Conservation (phyloP, 176 grass and related monocot genomes). For the Microstegium vimineum region DNA sequence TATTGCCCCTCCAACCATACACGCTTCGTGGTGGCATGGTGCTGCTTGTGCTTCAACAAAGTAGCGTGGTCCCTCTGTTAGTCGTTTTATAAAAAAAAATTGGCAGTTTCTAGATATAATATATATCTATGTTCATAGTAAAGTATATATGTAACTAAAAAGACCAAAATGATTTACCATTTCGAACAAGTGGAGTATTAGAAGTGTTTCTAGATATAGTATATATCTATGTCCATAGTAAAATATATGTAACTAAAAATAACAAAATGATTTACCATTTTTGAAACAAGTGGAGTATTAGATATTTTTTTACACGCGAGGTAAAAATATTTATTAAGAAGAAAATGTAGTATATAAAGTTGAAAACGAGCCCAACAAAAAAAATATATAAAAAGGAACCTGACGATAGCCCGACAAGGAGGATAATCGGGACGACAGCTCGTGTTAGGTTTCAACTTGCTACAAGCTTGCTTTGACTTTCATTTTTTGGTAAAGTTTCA, state of each 20-base stretch:
- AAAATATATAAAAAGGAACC: neutral
- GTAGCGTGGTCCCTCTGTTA: neutral
- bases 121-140: too few relatives aligned
- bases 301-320: neutral
- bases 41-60: neutral
- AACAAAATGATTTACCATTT: too few relatives aligned
- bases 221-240: too few relatives aligned
- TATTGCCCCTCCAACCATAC: constrained; percentile 15
- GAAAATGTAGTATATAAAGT: neutral
- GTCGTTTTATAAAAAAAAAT: too few relatives aligned
- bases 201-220: too few relatives aligned
- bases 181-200: too few relatives aligned
- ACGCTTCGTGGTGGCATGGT: neutral
- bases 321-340: too few relatives aligned
- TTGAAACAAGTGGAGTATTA: too few relatives aligned
- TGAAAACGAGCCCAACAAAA: neutral
- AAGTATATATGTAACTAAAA: too few relatives aligned
- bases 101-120: too few relatives aligned
- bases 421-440: neutral
- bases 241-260: too few relatives aligned
- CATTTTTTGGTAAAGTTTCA: neutral
- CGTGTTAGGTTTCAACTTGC: neutral
- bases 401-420: neutral
- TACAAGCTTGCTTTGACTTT: neutral
- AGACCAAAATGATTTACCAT: too few relatives aligned